Base-by-base conservation (phyloP, 768 basidiomycete genomes). In the Tylopilus vinaceipallidus region DNA sequence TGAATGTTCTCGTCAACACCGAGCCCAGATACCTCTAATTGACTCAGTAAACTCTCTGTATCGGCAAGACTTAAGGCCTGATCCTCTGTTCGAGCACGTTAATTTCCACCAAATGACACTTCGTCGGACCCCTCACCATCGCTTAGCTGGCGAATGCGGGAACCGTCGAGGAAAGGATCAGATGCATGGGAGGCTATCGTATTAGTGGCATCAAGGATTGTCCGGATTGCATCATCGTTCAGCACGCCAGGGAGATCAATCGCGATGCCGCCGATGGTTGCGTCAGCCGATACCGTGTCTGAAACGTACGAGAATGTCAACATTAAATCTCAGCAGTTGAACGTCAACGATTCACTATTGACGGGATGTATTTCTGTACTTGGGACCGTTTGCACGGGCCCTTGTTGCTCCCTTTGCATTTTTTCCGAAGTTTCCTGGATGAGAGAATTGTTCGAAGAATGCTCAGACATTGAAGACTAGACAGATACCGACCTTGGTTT, bases 241-340 rank as follows among this genome's bases (percentile, higher is more conserved):
- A n/a, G n/a, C n/a, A n/a, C n/a, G n/a, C 36, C 36, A 49, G 40
- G 47, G 10, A 49, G 45, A 13, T 14, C n/a, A 12, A 56, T 17
- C 12, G 44, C 55, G 19, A 56, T 40, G 3, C 48, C 45, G 14
- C 27, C 1, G 27, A 54, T 37, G 2, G 0, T 26, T 39, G 48
- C 40, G 5, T 42, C 30, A 1, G n/a, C 2, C 0, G 43, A 49
- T 1, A 46, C 11, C 5, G 26, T 4, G 8, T 35, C 55, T 54
- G 4, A 17, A 17, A 34, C 2, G 36, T 34, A 34, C 32, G 1
- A 22, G 29, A 14, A 19, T 12, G 14, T 32, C 11, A 14, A 32
- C 14, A 14, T 32, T 9, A 32, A 14, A 14, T 12, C 14, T 3
- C 8, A 32, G 4, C 3, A 9, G 14, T 3, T n/a, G n/a, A n/a